phyloP scores from a whole-genome alignment of 108 stramenopile genomes.

The Cylindrotheca closterium region DNA sequence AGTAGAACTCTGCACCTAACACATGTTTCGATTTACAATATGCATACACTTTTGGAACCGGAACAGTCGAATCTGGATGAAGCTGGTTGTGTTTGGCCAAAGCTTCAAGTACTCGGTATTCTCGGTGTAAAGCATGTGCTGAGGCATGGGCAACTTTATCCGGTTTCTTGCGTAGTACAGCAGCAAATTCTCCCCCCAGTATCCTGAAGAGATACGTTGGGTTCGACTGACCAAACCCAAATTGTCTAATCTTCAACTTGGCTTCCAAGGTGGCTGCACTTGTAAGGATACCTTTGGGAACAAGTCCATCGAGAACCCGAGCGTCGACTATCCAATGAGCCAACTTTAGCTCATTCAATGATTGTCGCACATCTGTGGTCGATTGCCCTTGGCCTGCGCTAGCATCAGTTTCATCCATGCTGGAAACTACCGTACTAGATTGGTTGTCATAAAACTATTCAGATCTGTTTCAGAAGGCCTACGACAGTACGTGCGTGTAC shows the following conservation, averaged over 20 bases:
- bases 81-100: conserved; percentile 62
- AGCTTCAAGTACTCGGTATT: conserved; percentile 86
- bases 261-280: conserved; percentile 3
- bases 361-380: conserved; percentile 61
- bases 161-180: conserved; percentile 89
- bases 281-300: background rate
- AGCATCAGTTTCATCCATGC: too few species aligned
- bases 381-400: conserved; percentile 61
- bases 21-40: conserved; percentile 82
- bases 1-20: conserved; percentile 94
- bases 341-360: conserved; percentile 41
- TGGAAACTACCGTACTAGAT: too few species aligned
- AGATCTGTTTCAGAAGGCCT: too few species aligned
- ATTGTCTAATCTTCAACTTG: conserved; percentile 59
- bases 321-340: conserved; percentile 56
- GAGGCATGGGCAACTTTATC: conserved; percentile 81
- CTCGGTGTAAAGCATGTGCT: conserved; percentile 95
- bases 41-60: conserved; percentile 77
- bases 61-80: conserved; percentile 47
- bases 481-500: too few species aligned
- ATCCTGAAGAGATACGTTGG: conserved; percentile 89
- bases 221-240: conserved; percentile 95
- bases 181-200: conserved; percentile 1
- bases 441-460: too few species aligned
- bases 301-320: conserved; percentile 1